A percentile compares a stretch with the other conserved stretches of the same genome.
Conservation (phyloP, 352 stramenopile genomes). For the Phytophthora constricta region DNA sequence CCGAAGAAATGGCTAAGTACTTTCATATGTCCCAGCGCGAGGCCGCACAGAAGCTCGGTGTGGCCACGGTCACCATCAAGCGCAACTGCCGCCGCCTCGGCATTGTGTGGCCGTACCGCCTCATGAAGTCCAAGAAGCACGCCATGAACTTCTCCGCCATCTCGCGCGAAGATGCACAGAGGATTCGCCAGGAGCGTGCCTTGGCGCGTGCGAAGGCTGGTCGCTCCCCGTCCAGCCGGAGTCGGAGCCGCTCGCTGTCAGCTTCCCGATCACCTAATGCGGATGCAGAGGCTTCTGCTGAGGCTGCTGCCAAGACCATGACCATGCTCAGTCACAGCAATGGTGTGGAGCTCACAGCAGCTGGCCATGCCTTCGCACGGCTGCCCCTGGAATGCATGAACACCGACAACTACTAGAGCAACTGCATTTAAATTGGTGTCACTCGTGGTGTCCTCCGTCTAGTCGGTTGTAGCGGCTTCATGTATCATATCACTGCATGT, state of each 20-base stretch:
- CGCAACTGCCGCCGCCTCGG: conserved; percentile 63
- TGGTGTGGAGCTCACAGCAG: conserved; percentile 36
- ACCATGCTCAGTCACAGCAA: conserved; percentile 24
- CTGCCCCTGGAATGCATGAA: conserved; percentile 50
- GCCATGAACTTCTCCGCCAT: conserved; percentile 43
- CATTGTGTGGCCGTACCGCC: conserved; percentile 66
- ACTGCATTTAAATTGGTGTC: conserved; percentile 3
- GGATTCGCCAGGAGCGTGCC: conserved; percentile 43
- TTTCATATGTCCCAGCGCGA: conserved; percentile 66
- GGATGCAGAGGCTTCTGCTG: conserved; percentile 28
- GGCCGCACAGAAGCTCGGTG: conserved; percentile 58
- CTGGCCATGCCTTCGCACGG: conserved; percentile 46
- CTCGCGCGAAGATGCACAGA: conserved; percentile 43
- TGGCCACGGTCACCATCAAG: conserved; percentile 67
- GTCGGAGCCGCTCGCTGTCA: conserved; percentile 23
- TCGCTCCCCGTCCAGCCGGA: conserved; percentile 30
- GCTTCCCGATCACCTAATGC: conserved; percentile 10
- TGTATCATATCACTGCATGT: conserved; percentile 30
- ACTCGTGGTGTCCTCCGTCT: conserved; percentile 9
- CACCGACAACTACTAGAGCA: conserved; percentile 16
- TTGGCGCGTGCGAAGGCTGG: conserved; percentile 40
- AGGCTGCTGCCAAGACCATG: conserved; percentile 37
- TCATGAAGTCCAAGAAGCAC: conserved; percentile 60
- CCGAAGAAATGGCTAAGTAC: conserved; percentile 60
- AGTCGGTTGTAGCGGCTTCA: conserved; percentile 16